phyloP scores from a whole-genome alignment of 805 yeast genomes.

The Metschnikowia corniflorae region DNA sequence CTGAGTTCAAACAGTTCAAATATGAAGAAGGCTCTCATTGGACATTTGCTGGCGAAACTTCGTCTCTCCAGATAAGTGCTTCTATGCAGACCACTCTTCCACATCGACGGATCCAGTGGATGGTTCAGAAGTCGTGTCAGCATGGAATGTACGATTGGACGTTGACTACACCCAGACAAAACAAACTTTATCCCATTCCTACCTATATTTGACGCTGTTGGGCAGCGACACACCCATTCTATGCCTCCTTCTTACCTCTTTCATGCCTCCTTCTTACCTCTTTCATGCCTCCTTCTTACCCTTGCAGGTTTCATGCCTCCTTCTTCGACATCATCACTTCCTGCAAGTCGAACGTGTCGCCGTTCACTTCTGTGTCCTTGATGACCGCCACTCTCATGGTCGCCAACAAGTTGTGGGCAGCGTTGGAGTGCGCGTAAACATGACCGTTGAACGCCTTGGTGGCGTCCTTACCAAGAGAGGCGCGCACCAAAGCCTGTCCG shows the following conservation, averaged over 20 bases:
- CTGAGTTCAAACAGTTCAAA: too few relatives aligned
- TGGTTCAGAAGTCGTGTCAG: too few relatives aligned
- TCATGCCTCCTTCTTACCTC: too few relatives aligned
- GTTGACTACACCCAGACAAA: too few relatives aligned
- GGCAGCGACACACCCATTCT: slow-evolving; percentile 2
- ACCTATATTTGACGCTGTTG: neutral
- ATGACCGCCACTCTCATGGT: slow-evolving; percentile 80
- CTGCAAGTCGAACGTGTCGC: slow-evolving; percentile 52
- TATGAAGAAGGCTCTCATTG: too few relatives aligned
- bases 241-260: neutral
- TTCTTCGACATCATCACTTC: slow-evolving; percentile 40
- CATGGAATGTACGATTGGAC: too few relatives aligned
- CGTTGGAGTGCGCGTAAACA: slow-evolving; percentile 80
- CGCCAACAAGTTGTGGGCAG: slow-evolving; percentile 79
- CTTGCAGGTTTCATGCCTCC: slow-evolving; percentile 24
- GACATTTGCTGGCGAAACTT: too few relatives aligned
- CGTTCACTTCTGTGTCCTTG: slow-evolving; percentile 58
- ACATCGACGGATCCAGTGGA: too few relatives aligned
- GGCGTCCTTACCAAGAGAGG: slow-evolving; percentile 78
- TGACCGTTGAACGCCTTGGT: slow-evolving; percentile 84
- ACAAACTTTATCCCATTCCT: slow-evolving; percentile 6
- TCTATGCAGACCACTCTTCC: too few relatives aligned
- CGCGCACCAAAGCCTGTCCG: slow-evolving; percentile 68
- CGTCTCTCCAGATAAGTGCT: too few relatives aligned
- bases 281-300: too few relatives aligned